phyloP scores from a whole-genome alignment of 2,329 filamentous ascomycete genomes.

The Fonsecaea erecta region DNA sequence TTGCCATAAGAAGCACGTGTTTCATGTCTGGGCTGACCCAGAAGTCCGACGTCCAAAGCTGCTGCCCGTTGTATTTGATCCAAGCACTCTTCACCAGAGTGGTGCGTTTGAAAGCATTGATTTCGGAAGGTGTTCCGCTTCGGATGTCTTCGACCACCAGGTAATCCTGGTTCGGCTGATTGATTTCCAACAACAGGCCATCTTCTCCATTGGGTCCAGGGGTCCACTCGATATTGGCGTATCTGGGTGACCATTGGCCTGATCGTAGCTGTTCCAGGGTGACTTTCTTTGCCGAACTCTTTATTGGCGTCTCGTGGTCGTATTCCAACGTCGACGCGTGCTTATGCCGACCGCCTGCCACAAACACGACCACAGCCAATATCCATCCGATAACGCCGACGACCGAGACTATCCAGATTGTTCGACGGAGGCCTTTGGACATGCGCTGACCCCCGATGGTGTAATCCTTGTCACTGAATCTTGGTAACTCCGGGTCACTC shows the following conservation, averaged over 20 bases:
- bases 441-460: slow-evolving; percentile 27
- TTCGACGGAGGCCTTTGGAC: slow-evolving; percentile 42
- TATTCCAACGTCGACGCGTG: slow-evolving; percentile 40
- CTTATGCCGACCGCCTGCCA: slow-evolving; percentile 44
- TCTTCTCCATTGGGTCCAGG: slow-evolving; percentile 62
- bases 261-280: slow-evolving; percentile 49
- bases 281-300: slow-evolving; percentile 48
- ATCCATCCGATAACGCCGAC: slow-evolving; percentile 52
- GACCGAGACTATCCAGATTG: slow-evolving; percentile 48
- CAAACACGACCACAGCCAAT: slow-evolving; percentile 51
- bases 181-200: slow-evolving; percentile 77
- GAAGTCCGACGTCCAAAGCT: slow-evolving; percentile 63
- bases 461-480: slow-evolving; percentile 29
- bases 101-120: slow-evolving; percentile 57
- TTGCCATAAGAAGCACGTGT: slow-evolving; percentile 81
- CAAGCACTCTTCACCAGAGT: slow-evolving; percentile 73
- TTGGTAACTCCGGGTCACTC: slow-evolving; percentile 39
- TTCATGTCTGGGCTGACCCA: slow-evolving; percentile 83
- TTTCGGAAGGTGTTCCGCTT: slow-evolving; percentile 49
- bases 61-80: slow-evolving; percentile 65
- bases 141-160: slow-evolving; percentile 86
- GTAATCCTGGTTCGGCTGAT: slow-evolving; percentile 68
- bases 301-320: slow-evolving; percentile 42
- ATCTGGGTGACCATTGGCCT: slow-evolving; percentile 46
- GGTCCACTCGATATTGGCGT: slow-evolving; percentile 54